Percentiles rank a stretch among this genome's conserved stretches.
Conservation (phyloP, 345 rosid species). For the Pseudoturritis turrita region DNA sequence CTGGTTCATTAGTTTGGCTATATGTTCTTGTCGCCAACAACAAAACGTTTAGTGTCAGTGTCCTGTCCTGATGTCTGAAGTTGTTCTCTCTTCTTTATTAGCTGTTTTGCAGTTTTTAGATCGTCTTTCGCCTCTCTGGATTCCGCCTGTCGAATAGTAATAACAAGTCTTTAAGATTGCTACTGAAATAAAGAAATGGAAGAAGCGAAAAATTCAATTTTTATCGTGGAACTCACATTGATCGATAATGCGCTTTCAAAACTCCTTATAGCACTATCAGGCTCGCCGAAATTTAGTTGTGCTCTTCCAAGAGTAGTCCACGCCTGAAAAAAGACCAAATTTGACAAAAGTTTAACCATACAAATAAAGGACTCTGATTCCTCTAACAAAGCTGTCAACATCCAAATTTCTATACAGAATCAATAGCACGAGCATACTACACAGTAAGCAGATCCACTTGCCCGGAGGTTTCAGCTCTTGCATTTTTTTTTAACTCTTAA, state of each 20-base stretch:
- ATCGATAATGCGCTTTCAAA: slow-evolving; percentile 64
- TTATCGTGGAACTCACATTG: slow-evolving; percentile 42
- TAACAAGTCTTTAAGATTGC: background rate
- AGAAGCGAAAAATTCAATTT: background rate
- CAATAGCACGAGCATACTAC: background rate
- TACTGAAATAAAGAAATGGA: background rate
- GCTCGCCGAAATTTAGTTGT: slow-evolving; percentile 91
- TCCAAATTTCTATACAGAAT: background rate
- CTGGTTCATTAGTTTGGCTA: slow-evolving; percentile 9
- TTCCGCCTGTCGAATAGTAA: slow-evolving; percentile 44
- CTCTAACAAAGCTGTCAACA: background rate
- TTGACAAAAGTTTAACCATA: background rate
- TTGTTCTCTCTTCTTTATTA: slow-evolving; percentile 68
- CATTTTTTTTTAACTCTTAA: background rate
- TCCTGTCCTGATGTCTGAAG: slow-evolving; percentile 57
- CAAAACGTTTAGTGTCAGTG: slow-evolving; percentile 39
- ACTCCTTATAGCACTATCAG: slow-evolving; percentile 70
- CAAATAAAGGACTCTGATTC: background rate
- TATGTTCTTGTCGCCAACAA: slow-evolving; percentile 43
- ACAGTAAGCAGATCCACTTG: background rate
- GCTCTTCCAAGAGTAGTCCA: slow-evolving; percentile 96
- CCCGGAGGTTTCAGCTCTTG: background rate
- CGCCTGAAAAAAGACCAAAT: slow-evolving; percentile 45
- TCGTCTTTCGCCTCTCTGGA: slow-evolving; percentile 56
- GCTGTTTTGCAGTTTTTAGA: slow-evolving; percentile 49